Base-by-base conservation (phyloP, 2,329 filamentous ascomycete species). In the Parasarocladium wereldwijsianum region DNA sequence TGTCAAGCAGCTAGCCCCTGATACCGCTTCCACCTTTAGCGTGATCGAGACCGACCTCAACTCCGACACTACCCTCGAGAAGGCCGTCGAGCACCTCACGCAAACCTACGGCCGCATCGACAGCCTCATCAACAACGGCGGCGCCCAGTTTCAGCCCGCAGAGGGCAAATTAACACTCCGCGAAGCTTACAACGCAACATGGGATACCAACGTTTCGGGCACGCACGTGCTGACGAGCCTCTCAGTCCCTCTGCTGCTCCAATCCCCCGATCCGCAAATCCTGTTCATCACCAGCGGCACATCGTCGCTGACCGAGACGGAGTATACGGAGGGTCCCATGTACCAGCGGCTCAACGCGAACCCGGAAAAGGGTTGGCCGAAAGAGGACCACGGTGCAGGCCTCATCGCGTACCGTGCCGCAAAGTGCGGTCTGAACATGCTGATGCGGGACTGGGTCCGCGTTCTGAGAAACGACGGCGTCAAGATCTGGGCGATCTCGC, bases 401-500 rank as follows among this genome's bases (percentile, higher is more conserved):
- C 31, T 39, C 8, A 34, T 35, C 6, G 31, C 31, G 12, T 39
- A 39, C 23, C 33, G 38, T 10, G 19, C 16, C 25, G 32, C 30
- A 15, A 40, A 39, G 33, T 31, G 35, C n/a, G 35, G 26, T 3
- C 16, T 39, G 15, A 38, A 34, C 29, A 39, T 39, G 37, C 24
- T 38, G 15, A 29, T 37, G 34, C 23, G 24, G 12, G 21, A 24
- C 17, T 24, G 22, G 17, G 9, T 28, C 25, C 22, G 30, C 13
- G 18, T 20, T 10, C 18, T 35, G 31, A 16, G 19, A 22, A 24
- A 30, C 16, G 31, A 67, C 32, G 58, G 59, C 1, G 58, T 65
- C 3, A 64, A 64, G 39, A 53, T 60, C 0, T 65, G 50, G 45
- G 38, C 40, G 13, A 42, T 65, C 10, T 52, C 49, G 2, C 62